These are phyloP conservation scores for Excoecaria cochinchinensis DNA, from an alignment of 345 rosid species.

Conservation along the genomic window DNA sequence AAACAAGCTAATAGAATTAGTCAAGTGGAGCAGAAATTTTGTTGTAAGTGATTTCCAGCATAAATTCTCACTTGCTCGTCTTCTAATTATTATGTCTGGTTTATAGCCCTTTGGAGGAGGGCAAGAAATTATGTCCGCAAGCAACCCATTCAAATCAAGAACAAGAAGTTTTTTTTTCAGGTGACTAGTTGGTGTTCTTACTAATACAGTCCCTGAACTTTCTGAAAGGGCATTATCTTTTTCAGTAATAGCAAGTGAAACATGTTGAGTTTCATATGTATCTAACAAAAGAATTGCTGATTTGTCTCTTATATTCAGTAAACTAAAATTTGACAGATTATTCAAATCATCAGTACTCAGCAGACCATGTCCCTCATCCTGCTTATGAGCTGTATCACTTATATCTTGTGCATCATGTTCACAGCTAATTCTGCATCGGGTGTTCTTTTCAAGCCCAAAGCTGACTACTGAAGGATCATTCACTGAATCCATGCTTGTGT, in stretches of 20 bases:
- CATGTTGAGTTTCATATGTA: constrained; percentile 7
- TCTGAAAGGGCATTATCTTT: constrained; percentile 1
- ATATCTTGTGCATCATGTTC: background rate
- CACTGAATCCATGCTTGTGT: constrained; percentile 18
- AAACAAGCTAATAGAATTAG: constrained; percentile 10
- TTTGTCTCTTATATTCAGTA: constrained; percentile 13
- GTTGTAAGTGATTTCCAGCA: background rate
- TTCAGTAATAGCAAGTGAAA: constrained; percentile 13
- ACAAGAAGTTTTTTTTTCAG: constrained; percentile 58
- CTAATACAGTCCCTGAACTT: background rate
- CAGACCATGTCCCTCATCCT: constrained; percentile 19
- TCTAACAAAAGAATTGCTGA: constrained; percentile 5
- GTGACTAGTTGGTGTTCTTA: background rate
- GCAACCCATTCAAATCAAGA: constrained; percentile 88
- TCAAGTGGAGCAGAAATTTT: background rate
- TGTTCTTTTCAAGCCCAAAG: background rate
- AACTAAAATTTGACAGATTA: constrained; percentile 12
- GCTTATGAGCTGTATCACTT: constrained; percentile 17
- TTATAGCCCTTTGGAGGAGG: constrained; percentile 35
- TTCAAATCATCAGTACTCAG: constrained; percentile 10
- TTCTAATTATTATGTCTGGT: constrained; percentile 48
- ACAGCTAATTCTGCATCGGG: constrained; percentile 5
- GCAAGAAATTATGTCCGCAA: constrained; percentile 54
- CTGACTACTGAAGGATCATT: constrained; percentile 13
- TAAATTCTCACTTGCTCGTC: constrained; percentile 55